Evolutionary conservation across 2,329 filamentous ascomycete genomes (phyloP).

Genomic region (Pseudogymnoascus sp.): DNA sequence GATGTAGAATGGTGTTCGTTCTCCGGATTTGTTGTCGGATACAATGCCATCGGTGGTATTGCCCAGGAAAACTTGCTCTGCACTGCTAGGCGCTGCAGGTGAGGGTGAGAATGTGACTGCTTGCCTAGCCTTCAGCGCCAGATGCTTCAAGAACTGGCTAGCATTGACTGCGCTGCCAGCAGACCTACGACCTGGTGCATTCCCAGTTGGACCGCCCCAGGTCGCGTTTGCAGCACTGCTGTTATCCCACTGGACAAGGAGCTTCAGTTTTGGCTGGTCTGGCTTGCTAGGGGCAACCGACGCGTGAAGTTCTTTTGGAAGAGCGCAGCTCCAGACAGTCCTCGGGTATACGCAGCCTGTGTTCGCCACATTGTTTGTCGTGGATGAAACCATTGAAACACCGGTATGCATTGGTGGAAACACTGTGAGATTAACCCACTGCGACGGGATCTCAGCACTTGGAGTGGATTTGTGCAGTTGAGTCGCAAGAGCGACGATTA

Average conservation of each 20-base stretch:
- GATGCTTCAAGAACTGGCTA: conserved; percentile 23
- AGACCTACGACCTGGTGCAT: conserved; percentile 17
- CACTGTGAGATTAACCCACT: conserved; percentile 77
- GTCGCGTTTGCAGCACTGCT: conserved; percentile 36
- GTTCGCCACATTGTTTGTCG: conserved; percentile 55
- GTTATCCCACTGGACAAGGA: conserved; percentile 70
- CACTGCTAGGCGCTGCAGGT: conserved; percentile 35
- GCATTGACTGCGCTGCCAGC: conserved; percentile 27
- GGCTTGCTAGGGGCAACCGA: conserved; percentile 53
- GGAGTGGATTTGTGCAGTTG: conserved; percentile 39
- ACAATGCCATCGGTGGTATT: conserved; percentile 73
- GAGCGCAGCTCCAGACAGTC: conserved; percentile 76
- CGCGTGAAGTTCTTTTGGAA: conserved; percentile 69
- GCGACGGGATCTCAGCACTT: conserved; percentile 32
- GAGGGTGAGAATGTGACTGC: conserved; percentile 34
- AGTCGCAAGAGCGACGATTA: conserved; percentile 50
- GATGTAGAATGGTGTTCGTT: conserved; percentile 83
- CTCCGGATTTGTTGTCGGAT: conserved; percentile 63
- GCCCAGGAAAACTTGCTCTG: conserved; percentile 74
- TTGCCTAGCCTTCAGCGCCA: conserved; percentile 25
- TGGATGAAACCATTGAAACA: conserved; percentile 66
- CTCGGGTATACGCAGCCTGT: conserved; percentile 62
- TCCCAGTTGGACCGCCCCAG: conserved; percentile 31
- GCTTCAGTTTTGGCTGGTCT: conserved; percentile 67
- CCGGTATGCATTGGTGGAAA: conserved; percentile 84